Base-by-base conservation (phyloP, 345 rosid genomes). In the Ceriops tagal region DNA sequence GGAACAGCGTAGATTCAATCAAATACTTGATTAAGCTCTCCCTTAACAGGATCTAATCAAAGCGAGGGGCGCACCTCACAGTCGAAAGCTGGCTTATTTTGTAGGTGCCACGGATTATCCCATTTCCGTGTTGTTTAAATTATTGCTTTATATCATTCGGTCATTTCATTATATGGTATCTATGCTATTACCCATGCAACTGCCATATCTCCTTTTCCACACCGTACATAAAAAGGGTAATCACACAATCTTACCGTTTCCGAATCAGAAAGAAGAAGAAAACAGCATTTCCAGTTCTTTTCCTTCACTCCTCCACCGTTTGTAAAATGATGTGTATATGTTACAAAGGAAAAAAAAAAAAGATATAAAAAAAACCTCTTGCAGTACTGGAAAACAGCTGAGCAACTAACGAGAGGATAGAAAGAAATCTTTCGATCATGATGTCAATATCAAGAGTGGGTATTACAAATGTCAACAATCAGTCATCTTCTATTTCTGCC, bases 401-500 rank as follows among this genome's bases (percentile, higher is more conserved):
- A 43, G 47, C 47, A 13, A 43, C 47, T 43, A 43, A 27, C 37
- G 47, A 11, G 24, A 5, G 49, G 55, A 26, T 46, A 58, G 19
- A 64, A 67, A n/a, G 18, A 32, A 10, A 63, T 27, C 18, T 39
- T 9, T 63, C 31, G 20, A 49, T 3, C 32, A 62, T 62, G 63
- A 56, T 31, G 56, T 64, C 71, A 62, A 15, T 35, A 32, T 57
- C 59, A 26, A 26, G 19, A 16, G 27, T 22, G 39, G 24, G 59
- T 65, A 28, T 43, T 63, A 65, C 31, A 24, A 26, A 65, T 43
- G 49, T 43, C 47, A 61, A 62, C 52, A 57, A 59, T 60, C n/a
- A 53, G 62, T 56, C 34, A 62, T 47, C 63, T 62, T 65, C 16
- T 43, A 62, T 19, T 2, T 58, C 26, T 22, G 32, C 49, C 65